These are phyloP conservation scores for Lagenidium giganteum DNA, from an alignment of 352 stramenopile genomes.

Conservation along the genomic window DNA sequence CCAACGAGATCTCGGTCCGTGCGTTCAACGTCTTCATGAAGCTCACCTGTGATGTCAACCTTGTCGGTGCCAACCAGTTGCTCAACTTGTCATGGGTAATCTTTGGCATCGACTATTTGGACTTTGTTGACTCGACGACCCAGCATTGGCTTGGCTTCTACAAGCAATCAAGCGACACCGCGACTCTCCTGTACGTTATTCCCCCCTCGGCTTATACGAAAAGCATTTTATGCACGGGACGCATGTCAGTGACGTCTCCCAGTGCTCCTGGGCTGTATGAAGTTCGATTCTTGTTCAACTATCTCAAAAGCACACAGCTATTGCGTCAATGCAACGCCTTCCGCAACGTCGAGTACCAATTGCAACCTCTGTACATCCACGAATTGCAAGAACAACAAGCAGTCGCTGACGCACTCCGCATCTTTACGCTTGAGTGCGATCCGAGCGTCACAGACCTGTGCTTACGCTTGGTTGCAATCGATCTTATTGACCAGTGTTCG, in stretches of 20 bases:
- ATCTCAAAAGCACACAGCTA: slow-evolving; percentile 47
- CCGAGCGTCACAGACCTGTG: slow-evolving; percentile 27
- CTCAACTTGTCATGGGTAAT: slow-evolving; percentile 46
- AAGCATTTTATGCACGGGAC: slow-evolving; percentile 26
- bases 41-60: slow-evolving; percentile 37
- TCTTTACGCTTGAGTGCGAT: slow-evolving; percentile 31
- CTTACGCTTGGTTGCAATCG: slow-evolving; percentile 36
- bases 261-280: too few relatives aligned
- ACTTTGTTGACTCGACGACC: too few relatives aligned
- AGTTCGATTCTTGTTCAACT: slow-evolving; percentile 61
- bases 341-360: slow-evolving; percentile 48
- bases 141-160: too few relatives aligned
- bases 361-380: slow-evolving; percentile 48
- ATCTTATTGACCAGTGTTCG: slow-evolving; percentile 44
- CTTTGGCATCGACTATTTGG: too few relatives aligned
- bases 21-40: slow-evolving; percentile 67
- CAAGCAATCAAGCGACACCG: too few relatives aligned
- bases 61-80: slow-evolving; percentile 34
- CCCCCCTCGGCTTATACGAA: slow-evolving; percentile 44
- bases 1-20: slow-evolving; percentile 45
- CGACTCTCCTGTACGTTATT: slow-evolving; percentile 34
- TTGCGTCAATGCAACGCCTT: slow-evolving; percentile 57
- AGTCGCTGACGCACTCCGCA: slow-evolving; percentile 34
- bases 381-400: slow-evolving; percentile 46
- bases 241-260: slow-evolving; percentile 41